These are phyloP conservation scores for Coemansia sp. DNA, from an alignment of 371 early-diverging fungal species.

Conservation along the genomic window DNA sequence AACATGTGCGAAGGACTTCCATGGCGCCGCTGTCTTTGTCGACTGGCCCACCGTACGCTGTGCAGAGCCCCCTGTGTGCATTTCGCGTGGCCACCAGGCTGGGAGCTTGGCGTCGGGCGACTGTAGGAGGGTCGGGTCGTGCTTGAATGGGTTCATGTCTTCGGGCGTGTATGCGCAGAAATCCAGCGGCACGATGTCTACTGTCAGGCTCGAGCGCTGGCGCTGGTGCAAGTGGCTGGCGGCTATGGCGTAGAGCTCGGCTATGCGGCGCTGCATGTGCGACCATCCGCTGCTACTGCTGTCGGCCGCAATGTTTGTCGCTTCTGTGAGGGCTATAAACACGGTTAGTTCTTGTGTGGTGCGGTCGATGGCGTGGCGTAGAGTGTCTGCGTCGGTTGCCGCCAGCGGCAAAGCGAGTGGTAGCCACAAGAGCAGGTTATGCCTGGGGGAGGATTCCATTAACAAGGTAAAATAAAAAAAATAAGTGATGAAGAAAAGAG, in stretches of 20 bases:
- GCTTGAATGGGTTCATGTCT: conserved; percentile 30
- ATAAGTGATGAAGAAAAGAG: neutral
- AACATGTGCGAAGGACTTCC: conserved; percentile 53
- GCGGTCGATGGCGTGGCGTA: conserved; percentile 22
- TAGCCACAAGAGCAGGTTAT: conserved; percentile 24
- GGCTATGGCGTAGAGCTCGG: conserved; percentile 36
- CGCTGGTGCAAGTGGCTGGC: conserved; percentile 14
- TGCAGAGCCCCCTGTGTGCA: conserved; percentile 9
- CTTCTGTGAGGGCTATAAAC: conserved; percentile 18
- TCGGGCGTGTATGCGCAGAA: conserved; percentile 43
- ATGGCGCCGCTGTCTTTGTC: conserved; percentile 18
- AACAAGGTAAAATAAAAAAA: too few species aligned
- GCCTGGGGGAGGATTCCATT: conserved; percentile 23
- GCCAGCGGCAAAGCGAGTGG: conserved; percentile 13
- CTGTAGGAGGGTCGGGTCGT: too few species aligned
- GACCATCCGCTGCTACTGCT: conserved; percentile 27
- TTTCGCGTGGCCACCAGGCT: conserved; percentile 44
- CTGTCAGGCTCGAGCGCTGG: neutral
- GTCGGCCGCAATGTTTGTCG: neutral
- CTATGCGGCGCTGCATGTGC: conserved; percentile 45
- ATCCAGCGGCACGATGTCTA: conserved; percentile 36
- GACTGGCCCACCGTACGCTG: neutral
- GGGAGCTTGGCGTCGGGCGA: too few species aligned
- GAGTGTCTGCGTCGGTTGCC: conserved; percentile 7
- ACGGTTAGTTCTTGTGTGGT: conserved; percentile 33